phyloP scores from a whole-genome alignment of 176 grass and related monocot genomes.

The Oryza glaberrima region DNA sequence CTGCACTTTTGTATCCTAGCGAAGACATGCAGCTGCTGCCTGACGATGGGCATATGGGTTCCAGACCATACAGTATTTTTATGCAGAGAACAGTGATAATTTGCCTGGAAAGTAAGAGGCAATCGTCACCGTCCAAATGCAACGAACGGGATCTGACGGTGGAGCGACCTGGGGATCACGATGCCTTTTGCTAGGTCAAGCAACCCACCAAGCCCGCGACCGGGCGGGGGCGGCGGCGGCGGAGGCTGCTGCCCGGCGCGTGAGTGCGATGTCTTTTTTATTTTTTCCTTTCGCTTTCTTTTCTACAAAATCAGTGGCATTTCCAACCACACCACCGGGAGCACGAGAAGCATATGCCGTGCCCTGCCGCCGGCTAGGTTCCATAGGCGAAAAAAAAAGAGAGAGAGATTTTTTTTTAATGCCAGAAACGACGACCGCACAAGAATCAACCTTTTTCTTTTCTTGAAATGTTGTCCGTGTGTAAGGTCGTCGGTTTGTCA shows the following conservation, averaged over 20 bases:
- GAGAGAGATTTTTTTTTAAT: not conserved
- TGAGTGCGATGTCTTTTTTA: slow-evolving; percentile 2
- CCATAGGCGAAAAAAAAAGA: not conserved
- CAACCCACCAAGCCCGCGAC: not conserved
- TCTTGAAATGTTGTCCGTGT: slow-evolving; percentile 3
- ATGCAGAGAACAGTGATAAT: not conserved
- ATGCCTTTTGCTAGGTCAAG: slow-evolving; percentile 27
- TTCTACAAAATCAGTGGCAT: not conserved
- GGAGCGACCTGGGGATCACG: slow-evolving; percentile 27
- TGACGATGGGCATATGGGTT: not conserved
- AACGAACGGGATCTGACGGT: slow-evolving; percentile 30
- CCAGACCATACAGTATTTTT: not conserved
- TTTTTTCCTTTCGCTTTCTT: not conserved
- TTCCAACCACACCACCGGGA: not conserved
- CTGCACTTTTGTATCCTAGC: slow-evolving; percentile 22
- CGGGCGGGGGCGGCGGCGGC: not conserved
- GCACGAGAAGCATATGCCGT: slow-evolving; percentile 26
- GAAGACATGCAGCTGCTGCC: slow-evolving; percentile 2
- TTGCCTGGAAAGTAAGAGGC: not conserved
- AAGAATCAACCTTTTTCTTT: not conserved
- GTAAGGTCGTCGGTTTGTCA: not conserved
- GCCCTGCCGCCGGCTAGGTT: not conserved
- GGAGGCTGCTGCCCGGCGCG: not conserved
- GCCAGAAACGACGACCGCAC: not conserved
- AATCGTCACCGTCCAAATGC: slow-evolving; percentile 41